These are phyloP conservation scores for Knoxdaviesia capensis DNA, from an alignment of 2,329 filamentous ascomycete species.

Conservation along the genomic window DNA sequence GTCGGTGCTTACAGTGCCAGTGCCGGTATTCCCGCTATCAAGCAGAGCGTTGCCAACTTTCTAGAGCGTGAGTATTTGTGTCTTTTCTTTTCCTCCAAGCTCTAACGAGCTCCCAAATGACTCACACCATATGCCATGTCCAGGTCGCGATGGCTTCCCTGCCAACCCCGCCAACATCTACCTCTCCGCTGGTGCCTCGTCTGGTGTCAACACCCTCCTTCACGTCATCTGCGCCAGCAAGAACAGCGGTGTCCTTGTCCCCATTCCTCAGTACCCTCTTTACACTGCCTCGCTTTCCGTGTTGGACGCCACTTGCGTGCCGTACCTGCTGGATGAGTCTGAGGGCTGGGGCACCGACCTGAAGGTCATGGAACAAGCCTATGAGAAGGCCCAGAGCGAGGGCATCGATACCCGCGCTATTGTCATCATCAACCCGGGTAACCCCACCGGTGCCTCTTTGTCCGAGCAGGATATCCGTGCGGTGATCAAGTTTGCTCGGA, in stretches of 20 bases:
- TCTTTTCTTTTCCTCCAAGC: not conserved
- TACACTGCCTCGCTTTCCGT: constrained; percentile 86
- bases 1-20: constrained; percentile 95
- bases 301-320: constrained; percentile 69
- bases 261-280: constrained; percentile 93
- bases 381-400: constrained; percentile 52
- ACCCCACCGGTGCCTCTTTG: constrained; percentile 83
- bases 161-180: constrained; percentile 69
- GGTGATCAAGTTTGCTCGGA: constrained; percentile 71
- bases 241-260: constrained; percentile 69
- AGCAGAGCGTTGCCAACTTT: constrained; percentile 78
- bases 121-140: not conserved
- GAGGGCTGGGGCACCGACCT: constrained; percentile 78
- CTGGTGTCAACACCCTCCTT: constrained; percentile 84
- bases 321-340: constrained; percentile 82
- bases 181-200: constrained; percentile 77
- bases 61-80: constrained; percentile 48
- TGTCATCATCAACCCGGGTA: constrained; percentile 95
- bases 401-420: constrained; percentile 81
- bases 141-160: constrained; percentile 72
- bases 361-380: constrained; percentile 50
- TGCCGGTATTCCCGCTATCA: constrained; percentile 68
- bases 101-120: constrained; percentile 4
- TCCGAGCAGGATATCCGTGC: constrained; percentile 57
- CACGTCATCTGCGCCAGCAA: constrained; percentile 67